Base-by-base conservation (phyloP, 1,284 basidiomycete genomes). In the Rhodotorula sp. region DNA sequence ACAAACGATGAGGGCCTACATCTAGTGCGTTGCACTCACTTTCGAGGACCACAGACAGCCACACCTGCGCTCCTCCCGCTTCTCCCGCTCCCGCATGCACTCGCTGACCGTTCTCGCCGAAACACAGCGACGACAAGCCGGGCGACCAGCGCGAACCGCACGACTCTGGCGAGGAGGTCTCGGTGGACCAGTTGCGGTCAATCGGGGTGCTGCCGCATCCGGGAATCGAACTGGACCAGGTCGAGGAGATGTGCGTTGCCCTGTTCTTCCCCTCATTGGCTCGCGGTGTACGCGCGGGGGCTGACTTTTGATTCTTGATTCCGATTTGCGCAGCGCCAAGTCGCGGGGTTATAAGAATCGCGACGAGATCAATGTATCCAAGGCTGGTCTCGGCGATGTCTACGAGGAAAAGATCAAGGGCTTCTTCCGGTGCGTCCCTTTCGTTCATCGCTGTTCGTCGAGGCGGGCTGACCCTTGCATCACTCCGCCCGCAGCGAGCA, bases 141-240 rank as follows among this genome's bases (percentile, higher is more conserved):
- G 89, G 88, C 57, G 89, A 92, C 81, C 90, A 91, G 77, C 86
- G 88, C 51, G 85, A 89, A 24, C 84, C 85, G 1, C 92, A 94
- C 78, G 86, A 91, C 79, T 87, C 88, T 1, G 85, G 85, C 5
- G 79, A 76, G 59, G 80, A 83, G 2, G 87, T 90, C 34, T 78
- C 84, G 0, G 73, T 79, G 3, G 80, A 83, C 22, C 81, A 80
- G 1, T 85, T 93, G 55, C 75, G 79, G 0, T 72, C 80, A 24
- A 81, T 91, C 67, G 87, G 87, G 1, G 86, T 92, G 63, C 82
- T 85, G 68, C 47, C 74, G 10, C 84, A 85, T 78, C 86, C 85
- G 84, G 78, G 79, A 48, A 86, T 92, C 69, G 87, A 87, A 0
- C 80, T 89, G 34, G 85, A 86, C 47, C 70, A 78, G 9, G 79